These are phyloP conservation scores for Balansia obtecta DNA, from an alignment of 2,329 filamentous ascomycete species.

Conservation along the genomic window DNA sequence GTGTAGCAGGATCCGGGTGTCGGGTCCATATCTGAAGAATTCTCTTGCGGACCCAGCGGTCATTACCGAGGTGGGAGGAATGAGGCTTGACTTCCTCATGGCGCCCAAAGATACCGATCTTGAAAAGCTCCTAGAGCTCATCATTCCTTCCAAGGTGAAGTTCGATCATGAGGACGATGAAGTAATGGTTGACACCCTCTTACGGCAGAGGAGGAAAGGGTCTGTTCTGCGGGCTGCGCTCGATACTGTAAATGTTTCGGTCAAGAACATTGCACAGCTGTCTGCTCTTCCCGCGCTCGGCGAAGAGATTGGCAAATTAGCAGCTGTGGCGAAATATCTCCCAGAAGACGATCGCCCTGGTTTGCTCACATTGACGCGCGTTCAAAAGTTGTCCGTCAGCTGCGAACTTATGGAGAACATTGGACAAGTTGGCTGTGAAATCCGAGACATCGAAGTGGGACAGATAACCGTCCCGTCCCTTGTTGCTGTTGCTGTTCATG, in stretches of 20 bases:
- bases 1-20: conserved; percentile 63
- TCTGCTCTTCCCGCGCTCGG: conserved; percentile 57
- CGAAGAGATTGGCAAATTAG: conserved; percentile 69
- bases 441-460: conserved; percentile 55
- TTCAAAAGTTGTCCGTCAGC: conserved; percentile 50
- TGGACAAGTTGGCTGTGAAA: conserved; percentile 47
- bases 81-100: conserved; percentile 60
- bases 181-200: conserved; percentile 83
- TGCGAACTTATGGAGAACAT: conserved; percentile 56
- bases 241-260: conserved; percentile 47
- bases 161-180: conserved; percentile 80
- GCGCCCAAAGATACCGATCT: conserved; percentile 69
- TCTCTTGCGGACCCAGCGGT: conserved; percentile 46
- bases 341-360: conserved; percentile 93
- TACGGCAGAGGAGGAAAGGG: conserved; percentile 78
- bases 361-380: conserved; percentile 57
- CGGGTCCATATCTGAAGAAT: conserved; percentile 52
- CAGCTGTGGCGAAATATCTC: conserved; percentile 84
- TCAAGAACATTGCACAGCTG: conserved; percentile 53
- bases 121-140: conserved; percentile 67
- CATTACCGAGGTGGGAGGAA: conserved; percentile 48
- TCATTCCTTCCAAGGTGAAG: conserved; percentile 84
- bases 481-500: conserved; percentile 61
- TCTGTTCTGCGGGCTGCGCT: conserved; percentile 63
- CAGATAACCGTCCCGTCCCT: conserved; percentile 80